Evolutionary conservation across 164 flowering plant genomes (phyloP).

Genomic region (Litsea cubeba): DNA sequence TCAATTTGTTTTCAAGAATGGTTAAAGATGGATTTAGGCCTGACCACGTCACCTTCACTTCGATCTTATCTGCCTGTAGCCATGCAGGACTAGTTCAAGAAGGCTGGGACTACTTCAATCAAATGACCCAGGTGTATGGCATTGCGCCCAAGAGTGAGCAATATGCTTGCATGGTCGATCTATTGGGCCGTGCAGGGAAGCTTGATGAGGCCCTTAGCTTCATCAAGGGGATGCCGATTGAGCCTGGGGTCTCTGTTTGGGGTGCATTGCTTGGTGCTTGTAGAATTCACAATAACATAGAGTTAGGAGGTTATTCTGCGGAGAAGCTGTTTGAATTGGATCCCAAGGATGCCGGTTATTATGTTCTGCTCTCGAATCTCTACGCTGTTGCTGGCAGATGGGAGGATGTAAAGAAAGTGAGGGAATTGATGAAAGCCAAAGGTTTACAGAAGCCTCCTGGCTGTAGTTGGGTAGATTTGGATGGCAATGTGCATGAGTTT

Average conservation of each 20-base stretch:
- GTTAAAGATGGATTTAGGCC: conserved; percentile 26
- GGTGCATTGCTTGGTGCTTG: conserved; percentile 47
- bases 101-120: conserved; percentile 29
- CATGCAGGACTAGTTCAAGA: conserved; percentile 40
- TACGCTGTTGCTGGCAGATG: conserved; percentile 39
- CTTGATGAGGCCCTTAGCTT: conserved; percentile 38
- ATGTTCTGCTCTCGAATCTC: conserved; percentile 38
- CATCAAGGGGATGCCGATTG: conserved; percentile 32
- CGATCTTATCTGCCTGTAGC: conserved; percentile 38
- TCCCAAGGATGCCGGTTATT: conserved; percentile 34
- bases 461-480: conserved; percentile 32
- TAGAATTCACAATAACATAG: conserved; percentile 27
- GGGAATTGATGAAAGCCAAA: conserved; percentile 27
- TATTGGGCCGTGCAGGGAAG: conserved; percentile 42
- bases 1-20: conserved; percentile 34
- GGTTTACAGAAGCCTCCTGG: conserved; percentile 32
- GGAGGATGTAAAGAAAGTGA: conserved; percentile 29
- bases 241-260: conserved; percentile 37
- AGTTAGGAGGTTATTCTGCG: conserved; percentile 33
- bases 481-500: conserved; percentile 28
- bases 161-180: conserved; percentile 52
- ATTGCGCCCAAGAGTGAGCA: conserved; percentile 36
- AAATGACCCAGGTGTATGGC: conserved; percentile 26
- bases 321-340: conserved; percentile 30
- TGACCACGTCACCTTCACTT: conserved; percentile 38